Evolutionary conservation across 257 asterid genomes (phyloP).

Genomic region (Haberlea rhodopensis): DNA sequence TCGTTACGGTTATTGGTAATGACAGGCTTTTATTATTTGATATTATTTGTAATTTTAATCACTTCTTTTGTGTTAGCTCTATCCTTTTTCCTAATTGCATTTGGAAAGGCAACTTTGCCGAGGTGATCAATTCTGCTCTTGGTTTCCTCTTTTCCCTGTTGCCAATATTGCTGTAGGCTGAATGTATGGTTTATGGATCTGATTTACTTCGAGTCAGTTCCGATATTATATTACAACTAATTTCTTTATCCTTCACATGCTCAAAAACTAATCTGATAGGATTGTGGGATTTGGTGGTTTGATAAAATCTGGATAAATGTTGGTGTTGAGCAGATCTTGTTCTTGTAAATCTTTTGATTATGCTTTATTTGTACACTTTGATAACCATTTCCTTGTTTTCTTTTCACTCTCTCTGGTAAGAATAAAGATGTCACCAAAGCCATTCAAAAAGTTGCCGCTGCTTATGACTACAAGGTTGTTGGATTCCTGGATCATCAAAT

Average conservation of each 20-base stretch:
- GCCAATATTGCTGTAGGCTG: conserved; percentile 33
- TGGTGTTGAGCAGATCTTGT: not conserved
- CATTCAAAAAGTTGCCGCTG: conserved; percentile 88
- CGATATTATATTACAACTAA: conserved; percentile 9
- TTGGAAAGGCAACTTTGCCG: conserved; percentile 41
- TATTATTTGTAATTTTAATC: too few species aligned
- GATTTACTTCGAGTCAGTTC: conserved; percentile 10
- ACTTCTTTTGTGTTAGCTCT: not conserved
- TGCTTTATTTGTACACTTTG: too few species aligned
- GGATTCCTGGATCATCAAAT: conserved; percentile 94
- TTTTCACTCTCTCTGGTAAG: too few species aligned
- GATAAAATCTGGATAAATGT: not conserved
- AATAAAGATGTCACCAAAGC: conserved; percentile 81
- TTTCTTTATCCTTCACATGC: not conserved
- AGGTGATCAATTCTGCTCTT: conserved; percentile 29
- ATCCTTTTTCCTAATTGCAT: not conserved
- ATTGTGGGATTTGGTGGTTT: not conserved
- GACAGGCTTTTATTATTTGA: too few species aligned
- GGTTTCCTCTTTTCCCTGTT: conserved; percentile 44
- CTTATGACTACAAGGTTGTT: conserved; percentile 88
- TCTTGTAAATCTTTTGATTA: not conserved
- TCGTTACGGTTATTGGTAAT: too few species aligned
- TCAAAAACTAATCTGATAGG: not conserved
- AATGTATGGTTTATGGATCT: not conserved
- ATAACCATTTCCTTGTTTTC: too few species aligned